These are phyloP conservation scores for Ascomycota sp. DNA, from an alignment of 2,329 filamentous ascomycete genomes.

Conservation along the genomic window DNA sequence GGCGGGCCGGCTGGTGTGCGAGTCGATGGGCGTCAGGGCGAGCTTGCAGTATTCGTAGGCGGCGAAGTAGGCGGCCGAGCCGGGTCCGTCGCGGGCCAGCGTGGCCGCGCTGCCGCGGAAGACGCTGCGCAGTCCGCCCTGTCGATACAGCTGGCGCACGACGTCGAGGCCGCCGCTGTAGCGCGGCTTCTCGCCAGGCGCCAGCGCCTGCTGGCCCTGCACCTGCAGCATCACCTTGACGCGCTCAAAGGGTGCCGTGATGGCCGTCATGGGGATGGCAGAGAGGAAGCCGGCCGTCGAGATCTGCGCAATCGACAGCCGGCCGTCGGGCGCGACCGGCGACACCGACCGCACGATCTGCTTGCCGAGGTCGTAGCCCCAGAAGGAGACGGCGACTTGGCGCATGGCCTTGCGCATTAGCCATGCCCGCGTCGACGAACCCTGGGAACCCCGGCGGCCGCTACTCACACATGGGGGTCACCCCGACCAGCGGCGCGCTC, in stretches of 20 bases:
- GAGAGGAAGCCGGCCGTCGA: constrained; percentile 92
- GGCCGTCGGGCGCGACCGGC: constrained; percentile 43
- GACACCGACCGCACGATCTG: constrained; percentile 54
- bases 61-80: constrained; percentile 87
- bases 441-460: no score
- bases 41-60: constrained; percentile 95
- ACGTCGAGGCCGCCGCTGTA: constrained; percentile 80
- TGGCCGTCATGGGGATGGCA: constrained; percentile 89
- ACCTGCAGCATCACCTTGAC: constrained; percentile 98
- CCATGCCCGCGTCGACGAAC: no score
- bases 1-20: constrained; percentile 45
- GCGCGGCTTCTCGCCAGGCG: constrained; percentile 77
- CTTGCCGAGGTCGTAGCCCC: constrained; percentile 94
- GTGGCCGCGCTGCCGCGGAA: constrained; percentile 86
- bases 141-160: constrained; percentile 76
- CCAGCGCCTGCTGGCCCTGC: constrained; percentile 77
- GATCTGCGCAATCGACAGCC: constrained; percentile 72
- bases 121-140: constrained; percentile 76
- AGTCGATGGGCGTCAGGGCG: constrained; percentile 63
- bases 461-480: constrained; percentile 90
- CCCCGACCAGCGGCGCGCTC: constrained; percentile 79
- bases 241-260: constrained; percentile 97
- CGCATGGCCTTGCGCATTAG: no score
- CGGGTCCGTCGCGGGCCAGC: constrained; percentile 80
- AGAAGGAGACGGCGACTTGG: constrained; percentile 53